Evolutionary conservation across 257 asterid species (phyloP), one percentile per base, ranked within the genome.

Genomic region (Solanum clarkiae): DNA sequence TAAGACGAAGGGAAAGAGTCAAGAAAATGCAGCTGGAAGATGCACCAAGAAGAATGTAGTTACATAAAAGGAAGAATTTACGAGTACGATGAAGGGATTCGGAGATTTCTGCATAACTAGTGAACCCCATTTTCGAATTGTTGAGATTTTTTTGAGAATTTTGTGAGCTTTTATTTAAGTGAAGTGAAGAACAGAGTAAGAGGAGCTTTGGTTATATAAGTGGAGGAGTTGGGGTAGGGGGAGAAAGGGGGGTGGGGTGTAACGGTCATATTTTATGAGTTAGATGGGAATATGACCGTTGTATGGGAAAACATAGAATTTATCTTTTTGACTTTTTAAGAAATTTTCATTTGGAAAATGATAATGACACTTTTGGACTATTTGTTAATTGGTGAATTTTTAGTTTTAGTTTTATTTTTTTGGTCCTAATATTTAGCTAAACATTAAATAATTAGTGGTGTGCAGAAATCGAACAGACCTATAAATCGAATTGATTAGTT

Each of bases 21-120:
- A 90, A 84, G 87, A 90, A 89, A n/a, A 89, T 89, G 87, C 93
- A 89, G 40, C 91, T 86, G 13, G 91, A 90, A 26, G 93, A 89
- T 40, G 91, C 89, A 2, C 93, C 93, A 14, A 90, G 77, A 24
- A 90, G 89, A 36, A 88, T 54, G 81, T 89, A 90, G 82, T 90
- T 90, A 86, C 83, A 82, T 65, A 87, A 45, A 22, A 89, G 89
- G 77, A 90, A 90, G 20, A 88, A 81, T 47, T 86, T 90, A 45
- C 59, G 89, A 15, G 92, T 86, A n/a, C 85, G 85, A 14, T 77
- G 44, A 36, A 86, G 88, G 1, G 90, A 83, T 80, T 86, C 69
- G 1, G 82, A 60, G 1, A 44, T 59, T 45, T 85, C 59, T 40
- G 87, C 62, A 20, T 70, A 70, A 40, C 72, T 84, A 17, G 70